Evolutionary conservation across 1,139 yeast species (phyloP).

Genomic region (Debaryomyces fabryi): DNA sequence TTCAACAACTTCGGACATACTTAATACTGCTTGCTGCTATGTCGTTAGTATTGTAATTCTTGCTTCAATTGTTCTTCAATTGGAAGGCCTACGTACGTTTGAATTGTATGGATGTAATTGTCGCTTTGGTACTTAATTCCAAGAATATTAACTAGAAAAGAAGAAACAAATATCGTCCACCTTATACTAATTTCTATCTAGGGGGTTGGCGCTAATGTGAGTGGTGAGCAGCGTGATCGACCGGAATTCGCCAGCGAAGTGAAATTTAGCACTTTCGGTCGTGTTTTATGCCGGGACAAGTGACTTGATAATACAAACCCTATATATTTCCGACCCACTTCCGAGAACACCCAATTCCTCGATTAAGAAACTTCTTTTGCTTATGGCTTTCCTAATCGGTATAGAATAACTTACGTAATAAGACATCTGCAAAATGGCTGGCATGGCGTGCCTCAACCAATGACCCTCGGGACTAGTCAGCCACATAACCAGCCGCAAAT

Average conservation of each 20-base stretch:
- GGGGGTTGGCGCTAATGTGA: slow-evolving; percentile 4
- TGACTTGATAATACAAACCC: neutral
- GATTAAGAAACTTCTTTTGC: slow-evolving; percentile 4
- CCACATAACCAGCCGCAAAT: neutral
- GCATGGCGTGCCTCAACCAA: neutral
- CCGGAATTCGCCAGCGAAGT: neutral
- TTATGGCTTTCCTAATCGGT: slow-evolving; percentile 8
- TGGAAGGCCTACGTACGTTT: slow-evolving; percentile 3
- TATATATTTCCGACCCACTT: neutral
- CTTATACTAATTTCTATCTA: slow-evolving; percentile 1
- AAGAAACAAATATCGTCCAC: neutral
- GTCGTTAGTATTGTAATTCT: neutral
- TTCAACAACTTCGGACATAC: slow-evolving; percentile 28
- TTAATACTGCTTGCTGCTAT: slow-evolving; percentile 6
- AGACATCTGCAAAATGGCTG: neutral
- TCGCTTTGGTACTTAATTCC: slow-evolving; percentile 1
- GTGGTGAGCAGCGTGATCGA: slow-evolving; percentile 8
- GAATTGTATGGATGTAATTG: neutral
- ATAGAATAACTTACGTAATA: neutral
- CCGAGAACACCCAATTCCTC: neutral
- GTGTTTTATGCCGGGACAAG: neutral
- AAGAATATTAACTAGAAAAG: neutral
- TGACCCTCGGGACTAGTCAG: neutral
- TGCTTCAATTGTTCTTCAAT: neutral
- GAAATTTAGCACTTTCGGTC: neutral